phyloP scores from a whole-genome alignment of 106 monocot genomes.

The Allium sativum region DNA sequence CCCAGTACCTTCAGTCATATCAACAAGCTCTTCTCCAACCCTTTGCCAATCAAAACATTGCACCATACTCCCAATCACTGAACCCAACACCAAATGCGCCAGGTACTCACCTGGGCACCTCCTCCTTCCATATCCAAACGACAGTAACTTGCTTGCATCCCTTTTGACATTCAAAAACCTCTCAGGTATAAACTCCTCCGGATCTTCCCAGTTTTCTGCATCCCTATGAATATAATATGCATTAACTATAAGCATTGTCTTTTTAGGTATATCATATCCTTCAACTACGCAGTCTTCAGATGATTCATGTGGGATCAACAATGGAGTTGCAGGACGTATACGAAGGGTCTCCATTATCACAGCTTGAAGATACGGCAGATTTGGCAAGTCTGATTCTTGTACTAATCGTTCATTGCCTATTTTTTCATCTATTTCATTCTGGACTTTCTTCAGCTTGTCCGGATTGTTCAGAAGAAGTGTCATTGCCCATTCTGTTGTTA shows the following conservation, averaged over 20 bases:
- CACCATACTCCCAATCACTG: background rate
- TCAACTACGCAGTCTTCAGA: slow-evolving; percentile 4
- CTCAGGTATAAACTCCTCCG: slow-evolving; percentile 18
- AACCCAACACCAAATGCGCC: background rate
- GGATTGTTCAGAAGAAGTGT: slow-evolving; percentile 29
- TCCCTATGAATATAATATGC: slow-evolving; percentile 15
- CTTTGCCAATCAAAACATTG: background rate
- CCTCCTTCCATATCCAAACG: slow-evolving; percentile 15
- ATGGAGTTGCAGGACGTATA: slow-evolving; percentile 14
- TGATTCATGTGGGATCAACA: slow-evolving; percentile 24
- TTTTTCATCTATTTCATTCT: slow-evolving; percentile 11
- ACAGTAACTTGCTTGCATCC: background rate
- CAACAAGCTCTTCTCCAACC: background rate
- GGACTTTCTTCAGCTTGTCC: slow-evolving; percentile 8
- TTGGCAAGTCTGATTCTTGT: slow-evolving; percentile 12
- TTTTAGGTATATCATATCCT: slow-evolving; percentile 10
- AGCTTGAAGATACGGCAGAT: slow-evolving; percentile 22
- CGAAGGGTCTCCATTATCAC: slow-evolving; percentile 26
- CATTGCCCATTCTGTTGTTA: slow-evolving; percentile 31
- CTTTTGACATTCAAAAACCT: slow-evolving; percentile 11
- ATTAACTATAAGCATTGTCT: slow-evolving; percentile 22
- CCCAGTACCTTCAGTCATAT: background rate
- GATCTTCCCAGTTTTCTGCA: slow-evolving; percentile 10
- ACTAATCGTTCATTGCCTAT: slow-evolving; percentile 8
- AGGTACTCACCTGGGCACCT: slow-evolving; percentile 4